Base-by-base conservation (phyloP, 2,329 filamentous ascomycete species). In the Domatiomyces globalis region DNA sequence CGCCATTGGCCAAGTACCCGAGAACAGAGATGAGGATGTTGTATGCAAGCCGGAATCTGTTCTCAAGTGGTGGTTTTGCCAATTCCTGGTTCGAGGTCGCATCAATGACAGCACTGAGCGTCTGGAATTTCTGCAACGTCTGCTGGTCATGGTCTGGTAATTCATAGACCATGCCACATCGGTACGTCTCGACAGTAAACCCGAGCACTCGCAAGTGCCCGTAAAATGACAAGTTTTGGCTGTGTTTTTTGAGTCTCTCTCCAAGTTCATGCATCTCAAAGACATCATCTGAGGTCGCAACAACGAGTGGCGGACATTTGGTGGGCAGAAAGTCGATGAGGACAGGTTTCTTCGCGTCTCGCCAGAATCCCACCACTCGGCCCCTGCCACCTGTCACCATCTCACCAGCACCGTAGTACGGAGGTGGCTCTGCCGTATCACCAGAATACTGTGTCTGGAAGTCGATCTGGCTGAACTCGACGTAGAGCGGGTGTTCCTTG, bases 1-100 rank as follows among this genome's bases (percentile, higher is more conserved):
- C 66, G 43, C 75, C 73, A 53, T 76, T 73, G 42, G 71, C 73
- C 63, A 81, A 73, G 29, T 83, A 64, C 51, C 77, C 74, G 54
- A 76, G 70, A 20, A 80, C 70, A 2, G 77, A 76, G 54, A 77
- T 69, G 19, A 75, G 70, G 18, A 83, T 67, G 46, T 78, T 78
- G 54, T 80, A 74, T 4, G 78, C 79, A 33, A 83, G 67, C 33
- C 76, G 73, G 56, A 82, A 81, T 29, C 80, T 73, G 58, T 78
- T 76, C 63, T 83, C 80, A 2, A 83, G 68, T 15, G 73, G 62
- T 8, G 68, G 66, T 19, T 60, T 59, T 25, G 65, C 65, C 22
- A 68, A 65, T 47, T 68, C 68, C 39, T 72, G 66, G n/a, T 49
- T 52, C 18, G 54, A 52, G 29, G 53, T 56, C 2, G 57, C 58